phyloP scores from a whole-genome alignment of 768 basidiomycete species.

The Chlorophyllum brunneum region DNA sequence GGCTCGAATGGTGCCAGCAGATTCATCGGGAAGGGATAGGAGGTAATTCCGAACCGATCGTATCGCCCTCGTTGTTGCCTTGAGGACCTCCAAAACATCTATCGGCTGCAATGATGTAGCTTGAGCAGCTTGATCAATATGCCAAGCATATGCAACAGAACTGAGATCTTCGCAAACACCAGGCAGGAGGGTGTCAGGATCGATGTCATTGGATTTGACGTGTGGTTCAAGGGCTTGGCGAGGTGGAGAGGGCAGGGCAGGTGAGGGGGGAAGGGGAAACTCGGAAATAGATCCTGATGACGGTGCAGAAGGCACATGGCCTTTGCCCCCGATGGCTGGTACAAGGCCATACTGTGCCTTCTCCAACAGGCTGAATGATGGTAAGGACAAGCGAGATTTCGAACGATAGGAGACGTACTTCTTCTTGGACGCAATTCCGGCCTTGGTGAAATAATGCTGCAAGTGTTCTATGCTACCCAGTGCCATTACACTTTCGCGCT shows the following conservation, averaged over 20 bases:
- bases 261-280: constrained; percentile 70
- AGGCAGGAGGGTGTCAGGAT: constrained; percentile 75
- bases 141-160: constrained; percentile 62
- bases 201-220: constrained; percentile 64
- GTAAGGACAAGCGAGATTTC: constrained; percentile 5
- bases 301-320: constrained; percentile 38
- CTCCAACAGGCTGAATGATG: constrained; percentile 31
- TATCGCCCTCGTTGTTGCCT: constrained; percentile 76
- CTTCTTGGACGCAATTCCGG: constrained; percentile 68
- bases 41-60: constrained; percentile 83
- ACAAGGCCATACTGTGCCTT: constrained; percentile 62
- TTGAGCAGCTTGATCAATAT: constrained; percentile 28
- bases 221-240: constrained; percentile 46
- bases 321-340: constrained; percentile 68
- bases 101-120: constrained; percentile 9
- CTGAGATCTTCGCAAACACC: constrained; percentile 74
- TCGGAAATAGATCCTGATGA: constrained; percentile 41
- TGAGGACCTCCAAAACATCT: constrained; percentile 69
- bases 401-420: constrained; percentile 46
- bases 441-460: constrained; percentile 92
- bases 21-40: constrained; percentile 76
- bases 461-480: constrained; percentile 95
- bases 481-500: constrained; percentile 90
- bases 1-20: constrained; percentile 47
- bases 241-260: constrained; percentile 44